phyloP scores from a whole-genome alignment of 2,329 filamentous ascomycete genomes.

The Exophiala sideris region DNA sequence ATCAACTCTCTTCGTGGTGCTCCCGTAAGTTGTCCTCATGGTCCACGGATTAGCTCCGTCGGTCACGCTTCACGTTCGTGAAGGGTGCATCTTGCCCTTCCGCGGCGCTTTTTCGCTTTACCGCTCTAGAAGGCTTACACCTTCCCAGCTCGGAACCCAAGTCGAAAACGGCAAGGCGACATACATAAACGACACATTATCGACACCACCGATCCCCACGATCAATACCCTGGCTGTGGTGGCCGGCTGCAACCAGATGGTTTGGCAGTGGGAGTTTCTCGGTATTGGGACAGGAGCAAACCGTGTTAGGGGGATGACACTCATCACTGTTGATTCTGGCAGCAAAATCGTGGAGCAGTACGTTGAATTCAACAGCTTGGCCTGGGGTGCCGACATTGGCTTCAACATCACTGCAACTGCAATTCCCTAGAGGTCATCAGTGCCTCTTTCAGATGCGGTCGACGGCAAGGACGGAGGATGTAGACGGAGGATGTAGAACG shows the following conservation, averaged over 20 bases:
- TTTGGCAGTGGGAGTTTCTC: conserved; percentile 16
- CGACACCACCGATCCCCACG: conserved; percentile 9
- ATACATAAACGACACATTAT: conserved; percentile 11
- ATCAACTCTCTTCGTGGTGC: conserved; percentile 16
- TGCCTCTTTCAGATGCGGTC: no score
- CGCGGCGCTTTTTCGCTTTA: neutral
- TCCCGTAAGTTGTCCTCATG: conserved; percentile 4
- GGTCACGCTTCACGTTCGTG: neutral
- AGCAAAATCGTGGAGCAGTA: conserved; percentile 8
- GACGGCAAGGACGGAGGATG: no score
- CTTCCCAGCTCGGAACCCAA: conserved; percentile 11
- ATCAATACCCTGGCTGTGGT: conserved; percentile 10
- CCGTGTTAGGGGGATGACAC: conserved; percentile 12
- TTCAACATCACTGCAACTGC: conserved; percentile 13
- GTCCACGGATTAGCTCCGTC: neutral
- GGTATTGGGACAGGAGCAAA: conserved; percentile 9
- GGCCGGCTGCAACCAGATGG: conserved; percentile 12
- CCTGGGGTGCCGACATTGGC: conserved; percentile 11
- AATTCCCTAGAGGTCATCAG: no score
- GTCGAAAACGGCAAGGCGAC: conserved; percentile 7
- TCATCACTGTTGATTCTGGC: conserved; percentile 5
- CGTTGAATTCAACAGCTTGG: conserved; percentile 17
- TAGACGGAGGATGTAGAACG: no score
- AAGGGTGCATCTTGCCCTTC: neutral
- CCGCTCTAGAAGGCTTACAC: neutral